Conservation (phyloP, 768 basidiomycete species). For the Russula compacta region DNA sequence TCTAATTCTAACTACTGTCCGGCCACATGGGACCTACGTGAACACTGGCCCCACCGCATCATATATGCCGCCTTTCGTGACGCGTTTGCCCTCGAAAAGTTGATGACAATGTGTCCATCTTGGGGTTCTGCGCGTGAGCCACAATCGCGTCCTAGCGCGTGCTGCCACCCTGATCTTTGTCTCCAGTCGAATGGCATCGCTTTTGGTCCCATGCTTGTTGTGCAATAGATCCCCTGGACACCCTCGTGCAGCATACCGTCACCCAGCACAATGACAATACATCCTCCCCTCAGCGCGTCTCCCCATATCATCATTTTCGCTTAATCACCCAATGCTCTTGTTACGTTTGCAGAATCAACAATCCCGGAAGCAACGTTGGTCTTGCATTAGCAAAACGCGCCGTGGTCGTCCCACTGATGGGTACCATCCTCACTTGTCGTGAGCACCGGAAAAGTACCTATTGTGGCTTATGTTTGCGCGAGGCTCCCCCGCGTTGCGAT, state of each 20-base stretch:
- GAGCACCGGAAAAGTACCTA: constrained; percentile 56
- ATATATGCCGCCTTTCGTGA: constrained; percentile 50
- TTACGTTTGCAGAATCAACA: constrained; percentile 61
- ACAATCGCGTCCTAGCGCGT: constrained; percentile 18
- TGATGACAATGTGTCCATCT: constrained; percentile 18
- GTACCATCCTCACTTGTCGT: constrained; percentile 44
- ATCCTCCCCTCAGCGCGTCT: constrained; percentile 22
- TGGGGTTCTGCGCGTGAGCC: constrained; percentile 18
- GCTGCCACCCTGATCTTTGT: constrained; percentile 13
- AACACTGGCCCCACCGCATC: constrained; percentile 53
- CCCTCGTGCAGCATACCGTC: constrained; percentile 40
- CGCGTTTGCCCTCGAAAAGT: constrained; percentile 21
- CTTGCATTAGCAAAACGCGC: constrained; percentile 43
- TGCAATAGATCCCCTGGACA: constrained; percentile 54
- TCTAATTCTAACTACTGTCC: constrained; percentile 39
- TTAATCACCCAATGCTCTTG: constrained; percentile 48
- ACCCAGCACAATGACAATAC: constrained; percentile 29
- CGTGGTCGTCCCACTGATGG: constrained; percentile 35
- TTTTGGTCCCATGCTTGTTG: constrained; percentile 63
- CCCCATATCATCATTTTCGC: constrained; percentile 54
- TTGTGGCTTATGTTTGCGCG: constrained; percentile 64
- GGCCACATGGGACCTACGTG: constrained; percentile 37
- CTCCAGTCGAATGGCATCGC: constrained; percentile 54
- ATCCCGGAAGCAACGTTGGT: constrained; percentile 41
- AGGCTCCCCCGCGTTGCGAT: constrained; percentile 39